Base-by-base conservation (phyloP, 129 eudicot species). In the Deinandra increscens region DNA sequence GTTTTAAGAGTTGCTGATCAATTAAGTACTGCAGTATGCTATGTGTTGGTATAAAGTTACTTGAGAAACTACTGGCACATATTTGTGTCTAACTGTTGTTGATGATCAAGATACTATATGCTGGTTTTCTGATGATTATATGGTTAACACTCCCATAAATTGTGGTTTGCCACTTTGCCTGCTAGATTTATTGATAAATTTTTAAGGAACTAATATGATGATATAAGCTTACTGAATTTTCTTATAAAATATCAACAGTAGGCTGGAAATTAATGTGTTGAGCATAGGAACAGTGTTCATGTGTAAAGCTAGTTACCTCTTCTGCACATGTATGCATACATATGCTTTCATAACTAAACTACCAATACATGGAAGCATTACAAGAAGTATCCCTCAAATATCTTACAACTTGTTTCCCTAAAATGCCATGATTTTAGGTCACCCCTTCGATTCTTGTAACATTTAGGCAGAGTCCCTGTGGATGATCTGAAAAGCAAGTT, bases 401-500 rank as follows among this genome's bases (percentile, higher is more conserved):
- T 10, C 33, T 6, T 59, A 60, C 49, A 71, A 59, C 58, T n/a
- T 71, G 23, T 71, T 45, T 71, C 20, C 56, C 19, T 17, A 60
- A 59, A 69, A 13, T 22, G 63, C 38, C 15, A 39, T 70, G 75
- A 20, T 22, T 23, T 63, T 19, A 15, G 41, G 10, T 38, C 41
- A 22, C 69, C 36, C 42, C 19, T 64, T 42, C 6, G 38, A 20
- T 20, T 22, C 69, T 42, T 42, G 36, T 64, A 37, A 39, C 36
- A 7, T 10, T 12, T 42, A 42, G 19, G 19, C 51, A 42, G 38
- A 41, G 38, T 20, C 36, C 36, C 4, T 38, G 69, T 2, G 37
- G 37, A 41, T 63, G 50, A 39, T 18, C n/a, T 63, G 48, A 41
- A 37, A 42, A 41, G 15, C 18, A 42, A 22, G 53, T 20, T 22